phyloP scores from a whole-genome alignment of 305 asterid species.

The Rubia peregrina region DNA sequence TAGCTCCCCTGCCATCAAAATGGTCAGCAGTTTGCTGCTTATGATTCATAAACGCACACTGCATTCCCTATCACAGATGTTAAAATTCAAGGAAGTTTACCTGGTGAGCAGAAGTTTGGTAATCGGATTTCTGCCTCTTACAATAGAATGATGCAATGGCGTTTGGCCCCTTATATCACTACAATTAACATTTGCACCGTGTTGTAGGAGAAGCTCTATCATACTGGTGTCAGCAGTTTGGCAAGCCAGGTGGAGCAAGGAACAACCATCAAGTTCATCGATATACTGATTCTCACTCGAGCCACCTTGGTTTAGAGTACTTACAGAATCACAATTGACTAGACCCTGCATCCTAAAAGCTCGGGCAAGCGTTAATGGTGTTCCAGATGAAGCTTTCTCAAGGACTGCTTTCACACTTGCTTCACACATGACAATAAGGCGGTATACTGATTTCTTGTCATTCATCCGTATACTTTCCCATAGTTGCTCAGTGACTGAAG shows the following conservation, averaged over 20 bases:
- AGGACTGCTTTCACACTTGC: conserved; percentile 62
- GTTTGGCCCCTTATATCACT: conserved; percentile 73
- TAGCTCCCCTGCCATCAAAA: conserved; percentile 63
- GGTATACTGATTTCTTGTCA: conserved; percentile 81
- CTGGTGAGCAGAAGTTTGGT: conserved; percentile 65
- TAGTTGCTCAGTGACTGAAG: conserved; percentile 64
- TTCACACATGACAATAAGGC: conserved; percentile 54
- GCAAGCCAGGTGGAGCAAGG: conserved; percentile 91
- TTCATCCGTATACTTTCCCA: conserved; percentile 76
- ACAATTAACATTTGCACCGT: conserved; percentile 61
- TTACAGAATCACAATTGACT: conserved; percentile 36
- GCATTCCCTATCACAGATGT: background rate
- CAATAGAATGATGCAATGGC: conserved; percentile 74
- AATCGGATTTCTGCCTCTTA: conserved; percentile 54
- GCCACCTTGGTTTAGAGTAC: conserved; percentile 29
- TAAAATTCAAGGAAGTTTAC: conserved; percentile 22
- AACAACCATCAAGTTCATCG: conserved; percentile 55
- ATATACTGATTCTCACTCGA: conserved; percentile 31
- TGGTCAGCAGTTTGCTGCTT: background rate
- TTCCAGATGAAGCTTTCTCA: conserved; percentile 38
- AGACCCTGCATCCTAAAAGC: conserved; percentile 35
- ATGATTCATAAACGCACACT: background rate
- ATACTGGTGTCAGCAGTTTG: conserved; percentile 81
- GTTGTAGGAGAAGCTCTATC: conserved; percentile 93
- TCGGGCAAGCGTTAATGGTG: conserved; percentile 35